phyloP scores from a whole-genome alignment of 1,139 yeast genomes.

The Yamadazyma oceani region DNA sequence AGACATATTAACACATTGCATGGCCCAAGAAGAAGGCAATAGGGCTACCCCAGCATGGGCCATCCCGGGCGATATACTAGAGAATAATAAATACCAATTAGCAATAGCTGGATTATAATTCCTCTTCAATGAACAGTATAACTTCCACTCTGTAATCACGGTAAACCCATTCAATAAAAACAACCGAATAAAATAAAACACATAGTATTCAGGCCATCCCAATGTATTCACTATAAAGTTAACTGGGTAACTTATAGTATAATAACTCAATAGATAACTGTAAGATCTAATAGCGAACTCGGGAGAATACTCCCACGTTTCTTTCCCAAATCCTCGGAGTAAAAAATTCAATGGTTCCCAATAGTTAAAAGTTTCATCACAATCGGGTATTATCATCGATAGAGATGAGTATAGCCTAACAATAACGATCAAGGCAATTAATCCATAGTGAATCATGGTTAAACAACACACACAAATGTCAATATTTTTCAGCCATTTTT shows the following conservation, averaged over 20 bases:
- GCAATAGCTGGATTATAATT: slow-evolving; percentile 40
- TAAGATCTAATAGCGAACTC: slow-evolving; percentile 86
- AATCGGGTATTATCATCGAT: slow-evolving; percentile 73
- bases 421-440: slow-evolving; percentile 26
- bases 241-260: slow-evolving; percentile 32
- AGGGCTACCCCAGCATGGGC: slow-evolving; percentile 83
- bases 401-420: slow-evolving; percentile 49
- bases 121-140: slow-evolving; percentile 45
- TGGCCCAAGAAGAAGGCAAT: slow-evolving; percentile 83
- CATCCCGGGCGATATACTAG: slow-evolving; percentile 61
- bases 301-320: slow-evolving; percentile 97
- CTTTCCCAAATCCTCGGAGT: slow-evolving; percentile 81
- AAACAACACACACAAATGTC: too few species aligned
- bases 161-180: slow-evolving; percentile 53
- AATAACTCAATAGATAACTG: slow-evolving; percentile 60
- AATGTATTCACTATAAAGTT: slow-evolving; percentile 15
- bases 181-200: slow-evolving; percentile 57
- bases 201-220: slow-evolving; percentile 29
- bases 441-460: background rate
- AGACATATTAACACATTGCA: slow-evolving; percentile 65
- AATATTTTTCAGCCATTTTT: too few species aligned
- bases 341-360: slow-evolving; percentile 90
- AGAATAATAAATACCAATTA: slow-evolving; percentile 56
- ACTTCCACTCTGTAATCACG: slow-evolving; percentile 50
- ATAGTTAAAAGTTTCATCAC: slow-evolving; percentile 85